Evolutionary conservation across 257 asterid species (phyloP).

Genomic region (Vinca minor): DNA sequence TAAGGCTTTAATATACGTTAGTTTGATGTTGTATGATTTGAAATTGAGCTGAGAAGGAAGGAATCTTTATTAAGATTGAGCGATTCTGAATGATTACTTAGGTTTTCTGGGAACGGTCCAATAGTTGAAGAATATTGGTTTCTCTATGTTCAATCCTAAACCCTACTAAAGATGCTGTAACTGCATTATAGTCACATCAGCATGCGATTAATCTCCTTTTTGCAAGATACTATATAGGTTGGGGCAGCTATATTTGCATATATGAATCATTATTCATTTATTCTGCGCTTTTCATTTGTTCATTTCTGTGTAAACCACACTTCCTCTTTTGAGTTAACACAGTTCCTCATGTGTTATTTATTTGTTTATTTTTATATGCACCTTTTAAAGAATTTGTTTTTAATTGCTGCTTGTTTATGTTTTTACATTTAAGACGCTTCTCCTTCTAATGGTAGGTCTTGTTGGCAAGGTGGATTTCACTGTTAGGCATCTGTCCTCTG

Average conservation of each 20-base stretch:
- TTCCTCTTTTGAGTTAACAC: neutral
- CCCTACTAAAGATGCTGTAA: neutral
- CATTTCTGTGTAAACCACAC: neutral
- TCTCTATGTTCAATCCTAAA: neutral
- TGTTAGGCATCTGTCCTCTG: slow-evolving; percentile 86
- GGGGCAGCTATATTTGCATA: neutral
- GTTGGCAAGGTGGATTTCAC: slow-evolving; percentile 93
- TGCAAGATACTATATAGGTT: neutral
- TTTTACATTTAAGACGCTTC: slow-evolving; percentile 5
- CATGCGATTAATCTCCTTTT: neutral
- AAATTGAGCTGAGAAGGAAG: slow-evolving; percentile 2
- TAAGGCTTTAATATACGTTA: neutral
- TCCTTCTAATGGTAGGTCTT: slow-evolving; percentile 44
- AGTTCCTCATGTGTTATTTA: neutral
- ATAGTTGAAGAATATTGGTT: neutral
- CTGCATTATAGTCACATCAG: neutral
- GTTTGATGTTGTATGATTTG: too few relatives aligned
- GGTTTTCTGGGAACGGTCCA: neutral
- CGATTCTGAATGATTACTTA: neutral
- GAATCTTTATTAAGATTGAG: neutral
- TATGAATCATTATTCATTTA: neutral
- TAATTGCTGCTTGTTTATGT: neutral
- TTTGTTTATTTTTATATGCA: neutral
- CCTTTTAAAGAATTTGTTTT: neutral
- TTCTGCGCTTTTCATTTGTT: neutral